Conservation (phyloP, 805 yeast species). For the Myxozyma nipponensis region DNA sequence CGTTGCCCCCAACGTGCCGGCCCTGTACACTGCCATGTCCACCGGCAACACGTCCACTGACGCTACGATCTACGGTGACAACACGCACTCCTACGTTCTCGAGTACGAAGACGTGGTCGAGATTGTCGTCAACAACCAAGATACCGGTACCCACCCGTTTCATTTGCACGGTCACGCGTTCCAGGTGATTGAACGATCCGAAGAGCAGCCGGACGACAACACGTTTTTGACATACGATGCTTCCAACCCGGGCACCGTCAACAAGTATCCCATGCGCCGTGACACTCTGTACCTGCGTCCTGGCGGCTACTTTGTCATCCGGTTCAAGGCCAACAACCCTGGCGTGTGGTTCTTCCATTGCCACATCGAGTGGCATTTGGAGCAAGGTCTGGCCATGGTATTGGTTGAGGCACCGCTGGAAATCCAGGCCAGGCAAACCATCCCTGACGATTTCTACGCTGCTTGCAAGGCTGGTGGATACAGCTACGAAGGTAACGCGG, state of each 20-base stretch:
- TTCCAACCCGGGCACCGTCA: constrained; percentile 47
- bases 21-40: constrained; percentile 70
- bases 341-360: constrained; percentile 99
- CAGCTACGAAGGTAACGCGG: constrained; percentile 75
- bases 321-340: constrained; percentile 91
- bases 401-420: constrained; percentile 79
- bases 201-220: constrained; percentile 49
- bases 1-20: constrained; percentile 78
- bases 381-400: constrained; percentile 83
- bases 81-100: constrained; percentile 71
- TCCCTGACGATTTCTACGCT: constrained; percentile 57
- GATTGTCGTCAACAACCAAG: constrained; percentile 77
- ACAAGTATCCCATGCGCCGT: constrained; percentile 77
- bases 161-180: constrained; percentile 92
- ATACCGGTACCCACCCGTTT: constrained; percentile 95
- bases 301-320: constrained; percentile 76
- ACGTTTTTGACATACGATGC: constrained; percentile 58
- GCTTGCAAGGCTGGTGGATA: constrained; percentile 57
- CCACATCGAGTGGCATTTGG: constrained; percentile 97
- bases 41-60: constrained; percentile 46
- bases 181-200: constrained; percentile 76
- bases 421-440: constrained; percentile 52
- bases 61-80: constrained; percentile 67
- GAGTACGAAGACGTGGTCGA: constrained; percentile 67
- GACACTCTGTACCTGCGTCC: constrained; percentile 78